Evolutionary conservation across 176 grass and related monocot genomes (phyloP), one percentile per base, ranked within the genome.

Genomic region (Lolium perenne): DNA sequence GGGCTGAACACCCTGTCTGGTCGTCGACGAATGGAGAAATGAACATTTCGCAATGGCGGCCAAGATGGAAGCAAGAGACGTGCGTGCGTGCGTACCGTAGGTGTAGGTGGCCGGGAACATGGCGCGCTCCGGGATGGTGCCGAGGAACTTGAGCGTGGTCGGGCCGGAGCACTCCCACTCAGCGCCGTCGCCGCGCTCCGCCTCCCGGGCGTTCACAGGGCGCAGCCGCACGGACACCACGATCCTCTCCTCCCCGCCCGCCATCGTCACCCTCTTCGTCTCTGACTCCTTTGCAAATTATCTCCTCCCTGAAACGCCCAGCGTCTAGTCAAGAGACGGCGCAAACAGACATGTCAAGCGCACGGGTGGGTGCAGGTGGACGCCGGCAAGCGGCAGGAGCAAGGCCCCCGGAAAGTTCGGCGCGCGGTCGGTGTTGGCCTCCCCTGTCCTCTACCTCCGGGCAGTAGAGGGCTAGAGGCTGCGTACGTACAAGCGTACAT

Each of bases 1-100:
- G 81, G 82, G 69, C 63, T 84, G 90, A 98, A 98, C 80, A 95
- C 96, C 86, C 90, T 94, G 46, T 98, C 96, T 98, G 40, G 40
- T 13, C 35, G 17, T 41, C 4, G 35, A 71, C 21, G 20, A 16
- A 8, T 6, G 2, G 12, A 1, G 14, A 57, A 7, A 20, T 29
- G 71, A 50, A 57, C 70, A 63, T 63, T 16, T 0, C 7, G 41
- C 41, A 9, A 10, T 59, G 69, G 68, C 46, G 10, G 20, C 10
- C 41, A 59, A 41, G 70, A 61, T 35, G 55, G 43, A 48, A 65
- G 60, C 23, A n/a, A 62, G n/a, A 55, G n/a, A n/a, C 20, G 10
- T 38, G 10, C 4, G 10, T 4, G 2, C 17, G 79, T 6, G 48
- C 12, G 25, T 20, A 83, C 96, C 96, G 76, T 94, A 95, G 55